Conservation (phyloP, 352 stramenopile genomes). For the Pythium scleroteichum region DNA sequence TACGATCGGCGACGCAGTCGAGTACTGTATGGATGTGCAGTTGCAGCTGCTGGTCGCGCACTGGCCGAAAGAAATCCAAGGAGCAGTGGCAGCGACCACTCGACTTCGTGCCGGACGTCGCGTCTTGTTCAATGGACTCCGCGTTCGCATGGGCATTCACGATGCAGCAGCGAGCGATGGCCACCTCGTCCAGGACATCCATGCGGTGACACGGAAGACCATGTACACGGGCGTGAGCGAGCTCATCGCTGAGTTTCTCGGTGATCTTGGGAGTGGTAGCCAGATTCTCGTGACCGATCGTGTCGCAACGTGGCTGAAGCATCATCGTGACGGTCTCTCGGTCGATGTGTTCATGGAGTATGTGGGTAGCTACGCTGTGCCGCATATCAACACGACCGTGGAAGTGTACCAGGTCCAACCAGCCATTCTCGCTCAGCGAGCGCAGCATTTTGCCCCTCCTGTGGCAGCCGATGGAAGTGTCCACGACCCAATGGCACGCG, state of each 20-base stretch:
- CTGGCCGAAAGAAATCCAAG: slow-evolving; percentile 66
- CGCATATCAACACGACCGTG: slow-evolving; percentile 38
- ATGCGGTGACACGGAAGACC: slow-evolving; percentile 25
- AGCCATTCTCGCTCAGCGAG: slow-evolving; percentile 3
- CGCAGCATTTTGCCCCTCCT: not conserved
- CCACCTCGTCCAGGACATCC: slow-evolving; percentile 20
- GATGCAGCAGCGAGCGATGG: slow-evolving; percentile 14
- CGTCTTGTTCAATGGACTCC: slow-evolving; percentile 30
- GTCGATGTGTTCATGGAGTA: slow-evolving; percentile 28
- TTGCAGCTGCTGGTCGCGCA: slow-evolving; percentile 35
- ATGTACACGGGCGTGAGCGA: slow-evolving; percentile 30
- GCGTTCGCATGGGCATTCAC: slow-evolving; percentile 39
- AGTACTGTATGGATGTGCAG: slow-evolving; percentile 28
- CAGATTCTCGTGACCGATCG: slow-evolving; percentile 33
- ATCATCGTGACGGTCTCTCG: slow-evolving; percentile 13
- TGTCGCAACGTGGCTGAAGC: slow-evolving; percentile 32
- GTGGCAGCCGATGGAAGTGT: not conserved
- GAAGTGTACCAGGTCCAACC: slow-evolving; percentile 45
- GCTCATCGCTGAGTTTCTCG: slow-evolving; percentile 26
- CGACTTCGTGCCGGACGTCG: slow-evolving; percentile 26
- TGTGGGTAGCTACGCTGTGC: slow-evolving; percentile 35
- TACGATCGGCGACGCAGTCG: slow-evolving; percentile 58
- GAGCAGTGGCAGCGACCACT: slow-evolving; percentile 45
- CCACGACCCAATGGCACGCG: not conserved
- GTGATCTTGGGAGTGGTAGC: slow-evolving; percentile 27